Evolutionary conservation across 345 rosid species (phyloP), one percentile per base, ranked within the genome.

Genomic region (Euphorbia tirucalli): DNA sequence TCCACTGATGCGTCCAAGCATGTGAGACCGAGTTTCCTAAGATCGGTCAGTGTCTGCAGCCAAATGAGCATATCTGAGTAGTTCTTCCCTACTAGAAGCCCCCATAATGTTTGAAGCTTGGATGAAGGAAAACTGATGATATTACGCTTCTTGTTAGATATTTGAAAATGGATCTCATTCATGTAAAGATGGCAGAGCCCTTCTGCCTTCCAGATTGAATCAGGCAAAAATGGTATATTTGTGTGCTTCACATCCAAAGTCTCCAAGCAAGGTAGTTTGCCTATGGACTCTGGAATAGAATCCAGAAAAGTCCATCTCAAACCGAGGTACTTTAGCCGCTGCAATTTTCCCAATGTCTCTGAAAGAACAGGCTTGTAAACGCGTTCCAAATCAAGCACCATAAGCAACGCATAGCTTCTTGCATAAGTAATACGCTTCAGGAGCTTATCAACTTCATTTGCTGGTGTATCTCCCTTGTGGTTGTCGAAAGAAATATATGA

Each of bases 161-260:
- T 37, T 3, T 73, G 78, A 80, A 5, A 49, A 70, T n/a, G n/a
- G n/a, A n/a, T n/a, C n/a, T n/a, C n/a, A n/a, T n/a, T n/a, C n/a
- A n/a, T n/a, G n/a, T n/a, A 73, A 13, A 80, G 78, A 70, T 83
- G 82, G 7, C 74, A 39, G 22, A 83, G 74, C 24, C 49, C 68
- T 48, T 75, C 73, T 0, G 58, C 58, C 68, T 37, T 67, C 84
- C 82, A 77, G 25, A 78, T 73, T 11, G 82, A 80, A 39, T 10
- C 48, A 6, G 84, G 82, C 72, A 83, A 19, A 28, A 50, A 49
- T 56, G 71, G 46, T 28, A 83, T 77, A 0, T 62, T 72, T 2
- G 86, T 83, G 71, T 77, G 80, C 80, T 83, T 83, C 78, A 80
- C 50, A 70, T 83, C 84, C 52, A 80, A 68, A 28, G 84, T 83